Percentiles rank a stretch among this genome's conserved stretches.
Conservation (phyloP, 208 protist genomes). For the Lotmaria passim region DNA sequence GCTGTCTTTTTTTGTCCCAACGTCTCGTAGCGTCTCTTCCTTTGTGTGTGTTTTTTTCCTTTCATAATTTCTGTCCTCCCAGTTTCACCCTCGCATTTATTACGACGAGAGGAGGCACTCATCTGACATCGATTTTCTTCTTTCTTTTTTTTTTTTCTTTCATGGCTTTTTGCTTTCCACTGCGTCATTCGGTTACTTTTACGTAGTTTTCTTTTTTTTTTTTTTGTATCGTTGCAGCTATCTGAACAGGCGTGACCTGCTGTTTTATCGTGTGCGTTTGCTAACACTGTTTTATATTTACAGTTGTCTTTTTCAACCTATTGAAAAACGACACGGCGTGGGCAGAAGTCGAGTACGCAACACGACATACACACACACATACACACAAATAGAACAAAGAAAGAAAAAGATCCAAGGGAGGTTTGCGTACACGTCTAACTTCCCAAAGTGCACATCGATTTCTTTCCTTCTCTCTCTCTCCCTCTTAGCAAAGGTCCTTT, state of each 20-base stretch:
- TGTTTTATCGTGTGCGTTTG: too few species aligned
- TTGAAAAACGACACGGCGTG: too few species aligned
- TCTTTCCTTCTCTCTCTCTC: neutral
- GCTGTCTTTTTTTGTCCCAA: neutral
- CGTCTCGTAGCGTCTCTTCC: neutral
- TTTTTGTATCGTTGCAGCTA: neutral
- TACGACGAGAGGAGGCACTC: neutral
- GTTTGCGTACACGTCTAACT: too few species aligned
- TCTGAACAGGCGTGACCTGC: too few species aligned
- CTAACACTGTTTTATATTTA: too few species aligned
- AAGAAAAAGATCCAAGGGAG: too few species aligned
- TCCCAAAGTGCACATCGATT: neutral
- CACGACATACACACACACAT: conserved; percentile 2
- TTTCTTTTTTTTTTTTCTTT: neutral
- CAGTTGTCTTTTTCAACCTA: too few species aligned
- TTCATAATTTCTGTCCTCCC: neutral
- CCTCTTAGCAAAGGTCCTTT: neutral
- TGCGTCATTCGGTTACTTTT: neutral
- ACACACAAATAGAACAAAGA: neutral
- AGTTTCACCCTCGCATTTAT: neutral
- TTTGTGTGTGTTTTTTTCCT: neutral
- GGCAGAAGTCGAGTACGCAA: too few species aligned
- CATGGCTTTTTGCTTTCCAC: neutral
- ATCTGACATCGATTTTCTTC: neutral
- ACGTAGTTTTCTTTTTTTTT: neutral